Base-by-base conservation (phyloP, 495 filamentous ascomycete species). In the Daldinia childiae region DNA sequence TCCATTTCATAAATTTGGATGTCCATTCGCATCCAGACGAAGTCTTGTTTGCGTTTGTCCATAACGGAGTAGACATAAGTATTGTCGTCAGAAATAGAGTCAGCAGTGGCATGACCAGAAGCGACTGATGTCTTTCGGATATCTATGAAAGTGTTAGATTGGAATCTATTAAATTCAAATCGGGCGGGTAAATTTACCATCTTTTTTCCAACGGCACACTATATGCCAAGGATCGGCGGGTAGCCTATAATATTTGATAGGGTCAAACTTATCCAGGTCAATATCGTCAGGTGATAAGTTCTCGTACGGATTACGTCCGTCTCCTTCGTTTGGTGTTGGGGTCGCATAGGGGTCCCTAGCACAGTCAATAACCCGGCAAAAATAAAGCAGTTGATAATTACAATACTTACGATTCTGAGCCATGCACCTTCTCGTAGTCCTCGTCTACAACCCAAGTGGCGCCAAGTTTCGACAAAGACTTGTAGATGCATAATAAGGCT, bases 1-100 rank as follows among this genome's bases (percentile, higher is more conserved):
- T 99, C 95, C 80, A 99, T 91, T 74, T 95, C 92, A 78, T 99
- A 99, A 30, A 99, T 89, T 78, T 99, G 95, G 63, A 99, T 96
- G 59, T 95, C 94, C 78, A 98, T 89, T 74, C 96, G 95, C 68
- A 98, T 93, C 68, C 88, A 90, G 24, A 92, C 86, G 54, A 87
- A 86, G 58, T 91, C 84, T 9, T 83, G 69, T 54, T 82, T 76
- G 19, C 68, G 74, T 34, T 82, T 26, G 80, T 77, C 82, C 26
- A 75, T 87, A 12, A 79, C 83, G 56, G 71, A 74, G 39, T 72
- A 76, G 45, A 79, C 39, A 43, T 76, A 76, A 11, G 79, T 75
- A 29, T 73, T 81, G 7, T 79, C 72, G 5, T 77, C 79, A 39
- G 73, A 73, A 51, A 61, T 62, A 6, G 82, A 75, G 39, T 77